phyloP scores from a whole-genome alignment of 192 early-diverging fungal species.

The Entomortierella lignicola region DNA sequence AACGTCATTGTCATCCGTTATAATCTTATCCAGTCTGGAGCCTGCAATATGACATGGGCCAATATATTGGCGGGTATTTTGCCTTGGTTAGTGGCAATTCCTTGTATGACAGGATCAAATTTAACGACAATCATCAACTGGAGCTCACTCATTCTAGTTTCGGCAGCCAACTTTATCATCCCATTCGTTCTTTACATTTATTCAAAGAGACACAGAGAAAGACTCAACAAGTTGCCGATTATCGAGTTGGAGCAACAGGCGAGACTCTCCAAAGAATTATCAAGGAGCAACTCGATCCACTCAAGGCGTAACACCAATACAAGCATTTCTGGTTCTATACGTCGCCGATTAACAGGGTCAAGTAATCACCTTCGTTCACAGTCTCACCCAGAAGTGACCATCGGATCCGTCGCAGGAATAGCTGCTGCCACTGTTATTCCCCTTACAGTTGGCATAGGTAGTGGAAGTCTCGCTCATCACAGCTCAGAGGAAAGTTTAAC shows the following conservation, averaged over 20 bases:
- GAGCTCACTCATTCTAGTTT: conserved; percentile 73
- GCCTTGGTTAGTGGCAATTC: conserved; percentile 34
- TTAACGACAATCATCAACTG: conserved; percentile 65
- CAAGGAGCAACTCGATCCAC: conserved; percentile 29
- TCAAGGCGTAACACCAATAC: conserved; percentile 3
- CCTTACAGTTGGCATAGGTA: conserved; percentile 23
- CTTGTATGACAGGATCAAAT: conserved; percentile 52
- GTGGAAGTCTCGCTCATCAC: conserved; percentile 1
- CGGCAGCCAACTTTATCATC: conserved; percentile 74
- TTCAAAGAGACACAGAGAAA: conserved; percentile 53
- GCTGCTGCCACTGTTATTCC: conserved; percentile 24
- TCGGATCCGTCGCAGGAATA: conserved; percentile 13
- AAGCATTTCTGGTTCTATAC: conserved; percentile 22
- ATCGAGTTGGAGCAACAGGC: not conserved
- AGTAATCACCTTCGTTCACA: conserved; percentile 10
- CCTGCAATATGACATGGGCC: conserved; percentile 63
- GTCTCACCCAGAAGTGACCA: conserved; percentile 20
- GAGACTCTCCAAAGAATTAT: conserved; percentile 14
- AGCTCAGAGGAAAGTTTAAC: conserved; percentile 17
- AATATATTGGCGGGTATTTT: conserved; percentile 19
- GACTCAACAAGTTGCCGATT: conserved; percentile 19
- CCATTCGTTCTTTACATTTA: conserved; percentile 75
- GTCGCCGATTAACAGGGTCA: conserved; percentile 19
- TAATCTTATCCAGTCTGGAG: conserved; percentile 66
- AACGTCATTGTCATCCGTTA: conserved; percentile 72